Conservation (phyloP, 257 asterid genomes). For the Forsythia suspensa region DNA sequence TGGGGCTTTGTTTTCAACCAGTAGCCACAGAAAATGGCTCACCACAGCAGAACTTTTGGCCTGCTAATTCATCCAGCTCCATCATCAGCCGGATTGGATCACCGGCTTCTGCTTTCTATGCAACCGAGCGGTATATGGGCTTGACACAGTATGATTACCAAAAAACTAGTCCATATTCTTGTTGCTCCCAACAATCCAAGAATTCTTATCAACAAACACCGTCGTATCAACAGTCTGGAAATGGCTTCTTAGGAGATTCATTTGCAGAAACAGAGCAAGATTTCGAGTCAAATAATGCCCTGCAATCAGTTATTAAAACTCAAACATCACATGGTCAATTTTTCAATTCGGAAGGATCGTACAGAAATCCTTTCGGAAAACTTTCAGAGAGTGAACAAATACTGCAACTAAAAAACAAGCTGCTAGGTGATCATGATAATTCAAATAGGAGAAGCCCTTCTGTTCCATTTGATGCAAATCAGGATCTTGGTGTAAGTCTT, state of each 20-base stretch:
- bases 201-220: conserved; percentile 8
- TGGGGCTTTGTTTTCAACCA: conserved; percentile 33
- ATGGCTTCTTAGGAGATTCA: conserved; percentile 30
- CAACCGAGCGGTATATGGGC: conserved; percentile 52
- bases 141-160: conserved; percentile 41
- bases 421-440: conserved; percentile 55
- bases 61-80: conserved; percentile 32
- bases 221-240: conserved; percentile 23
- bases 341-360: conserved; percentile 27
- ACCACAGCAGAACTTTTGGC: conserved; percentile 34
- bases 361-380: conserved; percentile 43
- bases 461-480: conserved; percentile 33
- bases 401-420: conserved; percentile 51
- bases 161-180: conserved; percentile 13
- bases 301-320: conserved; percentile 15
- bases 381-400: conserved; percentile 54
- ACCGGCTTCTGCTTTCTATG: conserved; percentile 51
- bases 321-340: conserved; percentile 20
- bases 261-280: conserved; percentile 26
- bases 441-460: conserved; percentile 33
- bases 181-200: conserved; percentile 34
- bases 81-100: conserved; percentile 64
- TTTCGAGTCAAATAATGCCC: conserved; percentile 16
- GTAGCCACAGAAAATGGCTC: conserved; percentile 23
- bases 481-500: conserved; percentile 49